phyloP scores from a whole-genome alignment of 1,284 basidiomycete genomes.

The Moniliella sp. region DNA sequence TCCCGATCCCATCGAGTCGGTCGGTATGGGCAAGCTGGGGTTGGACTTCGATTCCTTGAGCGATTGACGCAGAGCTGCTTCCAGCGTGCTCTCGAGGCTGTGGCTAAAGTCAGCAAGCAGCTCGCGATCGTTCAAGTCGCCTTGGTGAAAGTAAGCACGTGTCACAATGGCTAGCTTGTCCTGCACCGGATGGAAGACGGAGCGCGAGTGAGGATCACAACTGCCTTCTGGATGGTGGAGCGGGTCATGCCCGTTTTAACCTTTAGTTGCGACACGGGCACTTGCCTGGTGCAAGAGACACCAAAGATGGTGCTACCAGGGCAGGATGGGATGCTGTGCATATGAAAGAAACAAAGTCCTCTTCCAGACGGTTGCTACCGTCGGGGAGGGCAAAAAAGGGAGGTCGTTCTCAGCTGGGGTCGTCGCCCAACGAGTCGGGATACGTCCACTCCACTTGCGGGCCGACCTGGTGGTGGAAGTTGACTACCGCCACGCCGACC shows the following conservation, averaged over 20 bases:
- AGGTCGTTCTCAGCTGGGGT: conserved; percentile 39
- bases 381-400: conserved; percentile 90
- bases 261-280: conserved; percentile 55
- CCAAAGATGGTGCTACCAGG: conserved; percentile 14
- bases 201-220: conserved; percentile 60
- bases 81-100: conserved; percentile 24
- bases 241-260: conserved; percentile 73
- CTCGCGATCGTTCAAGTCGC: conserved; percentile 21
- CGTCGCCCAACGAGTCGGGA: conserved; percentile 15
- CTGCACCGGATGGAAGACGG: conserved; percentile 37
- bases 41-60: no score
- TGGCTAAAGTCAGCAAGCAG: conserved; percentile 31
- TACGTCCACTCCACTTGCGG: conserved; percentile 28
- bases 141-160: conserved; percentile 28
- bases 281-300: conserved; percentile 60
- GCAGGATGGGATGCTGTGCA: conserved; percentile 35
- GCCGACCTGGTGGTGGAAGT: conserved; percentile 29
- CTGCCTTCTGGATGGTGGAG: conserved; percentile 88
- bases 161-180: conserved; percentile 94
- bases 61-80: no score
- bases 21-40: no score
- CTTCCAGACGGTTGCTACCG: conserved; percentile 75
- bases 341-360: conserved; percentile 94
- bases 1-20: no score
- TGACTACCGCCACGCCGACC: no score